Evolutionary conservation across 1,284 basidiomycete genomes (phyloP).

Genomic region (Rhodotorula sp.): DNA sequence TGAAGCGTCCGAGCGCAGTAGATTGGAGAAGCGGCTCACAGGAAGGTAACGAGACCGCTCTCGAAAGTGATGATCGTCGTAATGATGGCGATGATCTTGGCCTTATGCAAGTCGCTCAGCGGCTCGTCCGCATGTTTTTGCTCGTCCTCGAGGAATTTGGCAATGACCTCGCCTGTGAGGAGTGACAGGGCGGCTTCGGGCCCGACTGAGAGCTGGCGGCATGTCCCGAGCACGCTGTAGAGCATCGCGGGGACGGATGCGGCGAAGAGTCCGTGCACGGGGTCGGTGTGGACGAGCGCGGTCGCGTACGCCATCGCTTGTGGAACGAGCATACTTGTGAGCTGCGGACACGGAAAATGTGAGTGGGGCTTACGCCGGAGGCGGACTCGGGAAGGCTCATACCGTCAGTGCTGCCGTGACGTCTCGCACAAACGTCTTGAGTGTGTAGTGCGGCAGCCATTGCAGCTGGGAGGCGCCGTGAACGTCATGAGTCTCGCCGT

Average conservation of each 20-base stretch:
- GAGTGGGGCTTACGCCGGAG: neutral
- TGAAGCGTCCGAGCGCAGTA: neutral
- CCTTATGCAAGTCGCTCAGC: conserved; percentile 51
- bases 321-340: conserved; percentile 86
- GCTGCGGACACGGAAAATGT: conserved; percentile 28
- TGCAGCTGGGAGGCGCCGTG: conserved; percentile 1
- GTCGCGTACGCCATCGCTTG: conserved; percentile 88
- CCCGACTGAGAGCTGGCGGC: conserved; percentile 65
- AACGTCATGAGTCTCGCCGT: neutral
- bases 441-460: conserved; percentile 82
- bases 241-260: conserved; percentile 35
- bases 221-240: conserved; percentile 79
- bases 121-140: conserved; percentile 56
- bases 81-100: conserved; percentile 58
- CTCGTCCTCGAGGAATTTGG: conserved; percentile 65
- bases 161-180: conserved; percentile 82
- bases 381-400: no score
- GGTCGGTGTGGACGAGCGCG: conserved; percentile 63
- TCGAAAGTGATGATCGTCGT: conserved; percentile 78
- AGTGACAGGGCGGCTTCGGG: conserved; percentile 86
- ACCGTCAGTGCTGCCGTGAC: conserved; percentile 77
- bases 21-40: conserved; percentile 46
- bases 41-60: conserved; percentile 83
- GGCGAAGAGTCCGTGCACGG: conserved; percentile 68
- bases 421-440: conserved; percentile 77